Evolutionary conservation across 2,329 filamentous ascomycete genomes (phyloP).

Genomic region (Phyllosticta capitalensis): DNA sequence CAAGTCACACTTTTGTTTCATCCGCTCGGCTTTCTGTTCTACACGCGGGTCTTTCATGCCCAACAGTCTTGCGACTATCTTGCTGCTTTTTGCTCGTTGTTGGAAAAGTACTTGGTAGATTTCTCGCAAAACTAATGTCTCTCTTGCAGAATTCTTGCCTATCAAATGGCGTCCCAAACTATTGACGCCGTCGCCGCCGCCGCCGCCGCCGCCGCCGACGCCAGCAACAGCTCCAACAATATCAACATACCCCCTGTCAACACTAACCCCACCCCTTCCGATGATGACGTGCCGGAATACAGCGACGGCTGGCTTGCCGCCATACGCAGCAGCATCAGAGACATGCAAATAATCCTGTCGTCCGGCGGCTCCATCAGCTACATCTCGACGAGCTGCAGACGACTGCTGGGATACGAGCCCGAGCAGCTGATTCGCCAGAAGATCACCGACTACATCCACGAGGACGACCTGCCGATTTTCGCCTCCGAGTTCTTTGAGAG

Average conservation of each 20-base stretch:
- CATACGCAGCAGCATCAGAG: constrained; percentile 6
- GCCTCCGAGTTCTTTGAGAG: constrained; percentile 3
- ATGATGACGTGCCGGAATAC: not conserved
- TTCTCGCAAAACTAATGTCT: not conserved
- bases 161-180: not conserved
- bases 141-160: not conserved
- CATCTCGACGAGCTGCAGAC: constrained; percentile 3
- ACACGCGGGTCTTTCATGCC: not conserved
- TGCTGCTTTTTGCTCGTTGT: not conserved
- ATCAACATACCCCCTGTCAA: not conserved
- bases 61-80: not conserved
- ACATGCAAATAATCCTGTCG: constrained; percentile 3
- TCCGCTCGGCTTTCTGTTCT: not conserved
- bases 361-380: not conserved
- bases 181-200: not conserved
- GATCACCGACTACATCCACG: constrained; percentile 2
- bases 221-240: not conserved
- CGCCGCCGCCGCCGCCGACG: not conserved
- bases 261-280: not conserved
- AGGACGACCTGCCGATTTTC: constrained; percentile 5
- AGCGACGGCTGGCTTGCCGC: not conserved
- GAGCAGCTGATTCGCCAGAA: constrained; percentile 2
- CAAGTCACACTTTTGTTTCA: not conserved
- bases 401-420: constrained; percentile 1
- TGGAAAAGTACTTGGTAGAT: too few relatives aligned